phyloP scores from a whole-genome alignment of 441 rosid genomes.

The Euphorbia corollata region DNA sequence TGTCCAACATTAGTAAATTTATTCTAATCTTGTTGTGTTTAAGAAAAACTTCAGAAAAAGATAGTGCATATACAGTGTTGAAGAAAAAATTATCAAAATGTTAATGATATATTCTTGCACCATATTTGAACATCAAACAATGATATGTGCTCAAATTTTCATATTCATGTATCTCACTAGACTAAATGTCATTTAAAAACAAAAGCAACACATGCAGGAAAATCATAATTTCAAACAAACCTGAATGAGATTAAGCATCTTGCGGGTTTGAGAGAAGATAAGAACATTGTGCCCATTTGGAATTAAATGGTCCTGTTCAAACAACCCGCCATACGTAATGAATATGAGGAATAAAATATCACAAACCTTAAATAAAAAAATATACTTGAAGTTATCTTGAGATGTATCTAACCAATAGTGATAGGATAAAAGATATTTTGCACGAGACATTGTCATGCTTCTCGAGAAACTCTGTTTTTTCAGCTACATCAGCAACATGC shows the following conservation, averaged over 20 bases:
- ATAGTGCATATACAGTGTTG: neutral
- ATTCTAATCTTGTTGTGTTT: neutral
- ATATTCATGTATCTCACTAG: neutral
- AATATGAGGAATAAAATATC: constrained; percentile 12
- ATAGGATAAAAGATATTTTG: constrained; percentile 77
- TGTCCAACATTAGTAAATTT: neutral
- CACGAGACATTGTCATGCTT: constrained; percentile 75
- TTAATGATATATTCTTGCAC: neutral
- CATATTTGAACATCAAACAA: neutral
- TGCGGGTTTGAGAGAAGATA: constrained; percentile 93
- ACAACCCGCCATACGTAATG: constrained; percentile 15
- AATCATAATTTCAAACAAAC: constrained; percentile 35
- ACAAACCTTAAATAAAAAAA: constrained; percentile 14
- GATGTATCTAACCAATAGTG: constrained; percentile 58
- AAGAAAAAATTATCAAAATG: constrained; percentile 4
- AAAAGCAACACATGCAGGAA: constrained; percentile 6
- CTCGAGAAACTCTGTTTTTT: constrained; percentile 62
- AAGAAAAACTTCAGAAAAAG: neutral
- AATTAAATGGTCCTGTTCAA: constrained; percentile 57
- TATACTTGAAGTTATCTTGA: neutral
- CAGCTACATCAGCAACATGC: constrained; percentile 82
- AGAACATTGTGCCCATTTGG: constrained; percentile 87
- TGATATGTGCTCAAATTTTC: neutral
- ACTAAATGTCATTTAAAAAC: neutral
- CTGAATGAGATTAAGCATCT: constrained; percentile 93